Base-by-base conservation (phyloP, 768 basidiomycete species). In the Lentinula raphanica region DNA sequence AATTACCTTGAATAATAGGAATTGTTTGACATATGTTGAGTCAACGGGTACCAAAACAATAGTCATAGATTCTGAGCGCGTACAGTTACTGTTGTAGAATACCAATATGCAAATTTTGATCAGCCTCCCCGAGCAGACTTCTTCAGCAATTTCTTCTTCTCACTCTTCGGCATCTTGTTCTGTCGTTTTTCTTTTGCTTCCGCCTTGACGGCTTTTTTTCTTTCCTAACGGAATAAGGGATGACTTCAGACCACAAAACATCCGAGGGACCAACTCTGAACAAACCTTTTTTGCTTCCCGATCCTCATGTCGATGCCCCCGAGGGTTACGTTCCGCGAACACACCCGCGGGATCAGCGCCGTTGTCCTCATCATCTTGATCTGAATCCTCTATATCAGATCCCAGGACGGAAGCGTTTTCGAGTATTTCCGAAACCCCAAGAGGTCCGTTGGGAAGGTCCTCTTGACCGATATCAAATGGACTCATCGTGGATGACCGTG, bases 271-370 rank as follows among this genome's bases (percentile, higher is more conserved):
- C 23, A 54, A 49, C 25, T 42, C 46, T 59, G 23, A 19, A 65
- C 71, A 48, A 58, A 89, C 94, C 86, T 91, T 96, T 74, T 96
- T 98, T 0, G 80, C 86, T 25, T 94, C 92, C 59, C 84, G 85
- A 67, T 97, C 94, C 75, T 98, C 96, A 64, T 95, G 88, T 60
- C 92, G 83, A 73, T 97, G 95, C 1, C 97, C 95, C 63, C 90
- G 77, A 28, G 88, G 88, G 59, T 70, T 79, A 56, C 79, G 83
- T 61, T 87, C 86, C 32, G 73, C 63, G 54, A 77, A 78, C 9
- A 60, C 69, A 27, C 76, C 65, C 15, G 65, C 64, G 23, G 66
- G 60, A 19, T 58, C 65, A 15, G 58, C 61, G 25, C 69, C 72
- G 32, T 55, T 61, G 8, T 64, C 71, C 36, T 68, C 76, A 35